Percentiles rank a stretch among this genome's conserved stretches.
Evolutionary conservation across 1,139 yeast genomes (phyloP).

Genomic region (Arxiozyma bovina): DNA sequence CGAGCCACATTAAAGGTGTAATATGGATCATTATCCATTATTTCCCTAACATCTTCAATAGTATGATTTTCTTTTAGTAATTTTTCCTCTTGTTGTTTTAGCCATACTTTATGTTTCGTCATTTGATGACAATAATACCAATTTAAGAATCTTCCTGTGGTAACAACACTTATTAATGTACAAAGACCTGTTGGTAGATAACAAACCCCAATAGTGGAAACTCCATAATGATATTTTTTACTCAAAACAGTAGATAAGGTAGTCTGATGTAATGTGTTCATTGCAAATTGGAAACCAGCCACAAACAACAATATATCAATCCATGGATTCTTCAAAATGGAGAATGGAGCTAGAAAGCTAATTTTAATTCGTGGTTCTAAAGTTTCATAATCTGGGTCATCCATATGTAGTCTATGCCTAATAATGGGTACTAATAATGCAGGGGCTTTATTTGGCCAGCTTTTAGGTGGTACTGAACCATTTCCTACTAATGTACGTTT

Average conservation of each 20-base stretch:
- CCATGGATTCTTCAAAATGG: conserved; percentile 35
- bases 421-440: conserved; percentile 26
- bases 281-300: conserved; percentile 51
- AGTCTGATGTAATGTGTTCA: conserved; percentile 65
- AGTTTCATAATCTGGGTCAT: conserved; percentile 29
- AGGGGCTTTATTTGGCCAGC: conserved; percentile 38
- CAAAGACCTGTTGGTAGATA: conserved; percentile 55
- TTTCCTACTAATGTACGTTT: conserved; percentile 61
- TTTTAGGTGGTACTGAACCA: conserved; percentile 44
- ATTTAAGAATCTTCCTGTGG: conserved; percentile 42
- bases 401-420: conserved; percentile 24
- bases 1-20: conserved; percentile 38
- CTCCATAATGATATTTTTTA: conserved; percentile 40
- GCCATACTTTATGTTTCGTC: conserved; percentile 18
- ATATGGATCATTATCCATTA: conserved; percentile 15
- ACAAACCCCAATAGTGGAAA: conserved; percentile 53
- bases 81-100: conserved; percentile 16
- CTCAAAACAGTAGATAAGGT: conserved; percentile 50
- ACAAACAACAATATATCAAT: conserved; percentile 38
- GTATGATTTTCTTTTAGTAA: conserved; percentile 24
- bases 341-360: conserved; percentile 41
- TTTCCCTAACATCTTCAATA: conserved; percentile 14
- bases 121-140: conserved; percentile 34
- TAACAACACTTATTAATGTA: conserved; percentile 44
- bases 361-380: conserved; percentile 28